Percentiles rank a stretch among this genome's conserved stretches.
These are phyloP conservation scores for Candida smagusa DNA, from an alignment of 1,139 yeast species.

Conservation along the genomic window DNA sequence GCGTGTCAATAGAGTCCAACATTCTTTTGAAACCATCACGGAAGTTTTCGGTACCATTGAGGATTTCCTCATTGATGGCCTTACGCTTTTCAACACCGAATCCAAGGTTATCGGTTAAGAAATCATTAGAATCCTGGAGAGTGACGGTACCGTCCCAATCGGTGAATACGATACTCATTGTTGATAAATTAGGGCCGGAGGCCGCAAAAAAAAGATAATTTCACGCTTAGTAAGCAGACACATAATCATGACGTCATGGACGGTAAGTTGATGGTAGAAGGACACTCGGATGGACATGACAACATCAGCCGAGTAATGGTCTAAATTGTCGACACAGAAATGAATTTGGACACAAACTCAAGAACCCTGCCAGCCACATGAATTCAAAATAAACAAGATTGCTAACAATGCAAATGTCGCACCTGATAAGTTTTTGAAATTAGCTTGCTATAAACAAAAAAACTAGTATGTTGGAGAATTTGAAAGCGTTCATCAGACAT, in stretches of 20 bases:
- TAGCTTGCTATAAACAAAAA: not conserved
- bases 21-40: slow-evolving; percentile 80
- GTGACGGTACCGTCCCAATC: slow-evolving; percentile 99
- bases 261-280: no score
- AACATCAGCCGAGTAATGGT: no score
- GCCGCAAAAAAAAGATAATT: not conserved
- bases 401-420: no score
- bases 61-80: slow-evolving; percentile 66
- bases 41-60: slow-evolving; percentile 67
- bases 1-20: slow-evolving; percentile 74
- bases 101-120: slow-evolving; percentile 82
- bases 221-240: not conserved
- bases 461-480: slow-evolving; percentile 48
- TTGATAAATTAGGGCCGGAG: not conserved
- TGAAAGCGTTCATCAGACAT: slow-evolving; percentile 79
- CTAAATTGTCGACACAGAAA: no score
- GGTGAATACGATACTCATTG: slow-evolving; percentile 71
- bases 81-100: slow-evolving; percentile 71
- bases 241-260: not conserved
- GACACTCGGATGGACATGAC: no score
- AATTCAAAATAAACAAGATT: no score
- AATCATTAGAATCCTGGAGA: slow-evolving; percentile 85
- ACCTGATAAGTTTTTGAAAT: not conserved
- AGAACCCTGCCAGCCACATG: no score
- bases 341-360: no score